Base-by-base conservation (phyloP, 2,329 filamentous ascomycete genomes). In the Akanthomyces dipterigenus region DNA sequence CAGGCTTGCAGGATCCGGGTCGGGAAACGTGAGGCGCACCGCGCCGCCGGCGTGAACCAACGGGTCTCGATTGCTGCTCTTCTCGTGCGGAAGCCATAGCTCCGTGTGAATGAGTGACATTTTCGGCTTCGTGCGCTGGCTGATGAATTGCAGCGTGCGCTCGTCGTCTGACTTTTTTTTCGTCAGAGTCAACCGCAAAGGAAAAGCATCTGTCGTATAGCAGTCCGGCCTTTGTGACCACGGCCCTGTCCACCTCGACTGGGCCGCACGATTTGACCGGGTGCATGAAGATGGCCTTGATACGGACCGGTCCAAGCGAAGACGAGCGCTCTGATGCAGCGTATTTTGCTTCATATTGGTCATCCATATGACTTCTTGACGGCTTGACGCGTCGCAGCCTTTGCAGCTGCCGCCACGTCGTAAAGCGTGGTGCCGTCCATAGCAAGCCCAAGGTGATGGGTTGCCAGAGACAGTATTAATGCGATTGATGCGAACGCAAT, bases 191-290 rank as follows among this genome's bases (percentile, higher is more conserved):
- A 1, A 65, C 65, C 0, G 73, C 72, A 0, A 74, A 61, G 4
- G 67, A 71, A 45, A 73, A 68, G 49, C 65, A 66, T 5, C 70
- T 61, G 31, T 71, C 70, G 34, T 67, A 65, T 5, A 61, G 20
- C 6, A 71, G 67, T 0, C 70, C 69, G 1, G 65, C 64, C 26
- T 70, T 71, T 11, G 67, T 61, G 7, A 71, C 64, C 6, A 65
- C 22, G 1, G 67, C 67, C 2, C 65, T 57, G 16, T 66, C 34
- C 18, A 71, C 12, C 31, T 71, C 70, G 5, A 71, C 56, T 0
- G 68, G 67, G 1, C 62, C 67, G 45, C 69, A 71, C 0, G 70
- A 71, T 40, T 71, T 71, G 54, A 71, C 63, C 0, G 70, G 70
- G 12, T 71, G 69, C 5, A 71, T 62, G 3, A 67, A 69, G 1